phyloP scores from a whole-genome alignment of 805 yeast species.

The Phaffomyces antillensis region DNA sequence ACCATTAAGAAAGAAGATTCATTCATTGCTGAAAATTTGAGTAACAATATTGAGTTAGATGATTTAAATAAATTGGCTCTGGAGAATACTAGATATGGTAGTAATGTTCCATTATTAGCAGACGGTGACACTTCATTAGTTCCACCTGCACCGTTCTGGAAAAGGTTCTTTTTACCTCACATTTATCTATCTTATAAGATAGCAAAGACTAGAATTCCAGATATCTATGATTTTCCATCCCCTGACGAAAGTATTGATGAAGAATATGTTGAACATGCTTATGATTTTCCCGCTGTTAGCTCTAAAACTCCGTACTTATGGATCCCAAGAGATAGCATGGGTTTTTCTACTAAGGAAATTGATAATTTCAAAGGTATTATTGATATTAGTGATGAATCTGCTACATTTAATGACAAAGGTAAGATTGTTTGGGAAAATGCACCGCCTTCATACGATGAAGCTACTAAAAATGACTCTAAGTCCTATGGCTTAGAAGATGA shows the following conservation, averaged over 20 bases:
- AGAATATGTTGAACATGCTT: constrained; percentile 51
- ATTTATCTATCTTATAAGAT: constrained; percentile 42
- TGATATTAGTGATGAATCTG: constrained; percentile 59
- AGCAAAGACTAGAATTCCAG: constrained; percentile 48
- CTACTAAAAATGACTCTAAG: neutral
- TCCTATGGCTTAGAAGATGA: neutral
- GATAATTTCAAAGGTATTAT: constrained; percentile 48
- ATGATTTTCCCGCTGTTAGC: constrained; percentile 66
- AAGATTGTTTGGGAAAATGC: constrained; percentile 40
- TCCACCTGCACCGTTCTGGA: constrained; percentile 34
- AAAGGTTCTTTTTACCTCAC: constrained; percentile 50
- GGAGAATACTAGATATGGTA: constrained; percentile 15
- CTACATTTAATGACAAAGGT: constrained; percentile 48
- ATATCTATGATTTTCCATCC: constrained; percentile 43
- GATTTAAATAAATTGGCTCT: constrained; percentile 19
- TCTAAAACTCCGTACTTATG: constrained; percentile 72
- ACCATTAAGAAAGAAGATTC: constrained; percentile 2
- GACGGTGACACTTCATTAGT: constrained; percentile 41
- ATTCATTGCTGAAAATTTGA: neutral
- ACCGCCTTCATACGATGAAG: constrained; percentile 37
- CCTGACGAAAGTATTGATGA: constrained; percentile 33
- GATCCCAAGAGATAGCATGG: constrained; percentile 89
- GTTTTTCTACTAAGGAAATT: constrained; percentile 60
- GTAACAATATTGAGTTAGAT: constrained; percentile 20
- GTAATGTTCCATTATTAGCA: constrained; percentile 55